A percentile compares a stretch with the other conserved stretches of the same genome.
Evolutionary conservation across 1,284 basidiomycete genomes (phyloP).

Genomic region (Fomitopsis pinicola): DNA sequence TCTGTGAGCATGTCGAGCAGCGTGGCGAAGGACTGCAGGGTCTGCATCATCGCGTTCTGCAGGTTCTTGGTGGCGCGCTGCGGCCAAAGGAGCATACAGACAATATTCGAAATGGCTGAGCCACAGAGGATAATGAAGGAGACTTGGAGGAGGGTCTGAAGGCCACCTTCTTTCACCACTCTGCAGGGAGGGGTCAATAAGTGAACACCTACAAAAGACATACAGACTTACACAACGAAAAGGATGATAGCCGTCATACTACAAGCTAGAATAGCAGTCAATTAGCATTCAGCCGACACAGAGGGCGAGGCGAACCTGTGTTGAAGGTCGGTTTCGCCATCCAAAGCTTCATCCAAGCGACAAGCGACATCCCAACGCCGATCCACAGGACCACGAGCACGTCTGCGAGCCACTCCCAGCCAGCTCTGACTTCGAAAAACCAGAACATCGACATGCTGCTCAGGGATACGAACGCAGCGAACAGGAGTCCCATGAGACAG

Average conservation of each 20-base stretch:
- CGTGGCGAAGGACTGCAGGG: conserved; percentile 84
- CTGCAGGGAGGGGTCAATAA: conserved; percentile 30
- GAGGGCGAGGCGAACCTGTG: conserved; percentile 52
- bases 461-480: conserved; percentile 71
- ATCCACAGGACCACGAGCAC: conserved; percentile 74
- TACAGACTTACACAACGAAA: conserved; percentile 69
- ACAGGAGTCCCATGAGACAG: conserved; percentile 70
- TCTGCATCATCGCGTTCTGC: conserved; percentile 80
- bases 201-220: conserved; percentile 2
- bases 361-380: conserved; percentile 73
- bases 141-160: conserved; percentile 70
- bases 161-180: conserved; percentile 87
- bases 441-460: conserved; percentile 75
- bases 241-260: conserved; percentile 89
- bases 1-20: conserved; percentile 77
- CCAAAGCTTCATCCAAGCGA: conserved; percentile 90
- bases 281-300: not conserved
- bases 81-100: conserved; percentile 83
- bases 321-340: conserved; percentile 89
- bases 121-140: conserved; percentile 79
- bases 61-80: conserved; percentile 81
- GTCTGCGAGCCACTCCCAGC: conserved; percentile 68
- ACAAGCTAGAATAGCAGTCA: conserved; percentile 51
- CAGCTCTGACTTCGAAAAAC: conserved; percentile 67
- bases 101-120: conserved; percentile 72